phyloP scores from a whole-genome alignment of 495 filamentous ascomycete genomes.

The Antarctomyces pellizariae region DNA sequence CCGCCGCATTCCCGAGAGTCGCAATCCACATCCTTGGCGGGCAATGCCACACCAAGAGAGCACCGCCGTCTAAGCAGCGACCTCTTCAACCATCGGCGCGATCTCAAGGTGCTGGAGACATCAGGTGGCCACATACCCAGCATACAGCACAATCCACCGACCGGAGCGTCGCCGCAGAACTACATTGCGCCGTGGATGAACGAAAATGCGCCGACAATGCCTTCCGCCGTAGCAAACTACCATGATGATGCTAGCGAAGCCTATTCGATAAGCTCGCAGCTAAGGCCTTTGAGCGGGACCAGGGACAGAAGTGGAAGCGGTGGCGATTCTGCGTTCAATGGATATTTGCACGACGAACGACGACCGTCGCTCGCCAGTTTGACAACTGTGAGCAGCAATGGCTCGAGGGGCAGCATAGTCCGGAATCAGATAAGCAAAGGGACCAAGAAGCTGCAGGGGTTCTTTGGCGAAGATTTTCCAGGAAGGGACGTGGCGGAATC shows the following conservation, averaged over 20 bases:
- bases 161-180: constrained; percentile 22
- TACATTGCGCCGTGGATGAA: constrained; percentile 26
- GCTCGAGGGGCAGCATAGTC: constrained; percentile 54
- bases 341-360: constrained; percentile 47
- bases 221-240: constrained; percentile 22
- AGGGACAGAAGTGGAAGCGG: constrained; percentile 18
- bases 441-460: constrained; percentile 57
- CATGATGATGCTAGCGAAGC: constrained; percentile 45
- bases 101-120: constrained; percentile 43
- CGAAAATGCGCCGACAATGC: constrained; percentile 13
- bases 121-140: constrained; percentile 26
- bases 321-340: constrained; percentile 43
- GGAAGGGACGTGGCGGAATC: constrained; percentile 46
- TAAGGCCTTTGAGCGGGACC: constrained; percentile 37
- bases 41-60: constrained; percentile 23
- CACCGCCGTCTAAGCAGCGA: constrained; percentile 29
- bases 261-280: constrained; percentile 29
- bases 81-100: constrained; percentile 41
- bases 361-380: constrained; percentile 77
- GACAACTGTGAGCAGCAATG: constrained; percentile 66
- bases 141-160: constrained; percentile 28
- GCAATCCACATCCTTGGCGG: constrained; percentile 24
- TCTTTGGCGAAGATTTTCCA: constrained; percentile 72
- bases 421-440: constrained; percentile 38
- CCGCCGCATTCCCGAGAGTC: constrained; percentile 16